Base-by-base conservation (phyloP, 1,139 yeast species). In the Scheffersomyces illinoinensis region DNA sequence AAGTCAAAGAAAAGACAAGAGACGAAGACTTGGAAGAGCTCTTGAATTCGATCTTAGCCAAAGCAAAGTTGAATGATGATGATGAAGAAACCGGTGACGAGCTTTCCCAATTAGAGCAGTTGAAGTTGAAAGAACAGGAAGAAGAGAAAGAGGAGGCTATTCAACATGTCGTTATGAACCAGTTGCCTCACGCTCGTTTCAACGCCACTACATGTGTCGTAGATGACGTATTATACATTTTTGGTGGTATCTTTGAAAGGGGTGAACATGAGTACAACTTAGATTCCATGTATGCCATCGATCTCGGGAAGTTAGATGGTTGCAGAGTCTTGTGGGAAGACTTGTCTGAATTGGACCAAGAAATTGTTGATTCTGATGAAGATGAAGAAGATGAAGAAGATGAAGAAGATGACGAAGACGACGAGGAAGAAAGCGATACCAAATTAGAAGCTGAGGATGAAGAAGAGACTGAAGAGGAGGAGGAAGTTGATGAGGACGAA, bases 241-340 rank as follows among this genome's bases (percentile, higher is more conserved):
- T 85, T 70, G 97, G 98, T 33, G 99, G 99, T 66, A 85, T 89
- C 46, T 95, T 88, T 85, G 99, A 95, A 73, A 77, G 84, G 53
- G 97, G 93, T 6, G 98, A 93, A 57, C 87, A 84, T 61, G 99
- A 95, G 70, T 91, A 83, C 71, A 85, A 86, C 57, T 82, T 95
- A 64, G 97, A 95, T 71, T 89, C 97, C 6, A 84, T 95, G 74
- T 95, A 95, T 71, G 83, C 93, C 43, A 82, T 95, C 58, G 98
- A 95, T 73, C 79, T 95, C 65, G 93, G 93, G 54, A 90, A 89
- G 68, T 76, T 93, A 56, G 97, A 95, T 68, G 98, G 98, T 10
- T 88, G 92, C 55, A 90, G 87, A 64, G 91, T 92, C 0, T 88
- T 85, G 64, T 95, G 98, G 98, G 98, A 93, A 73, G 92, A 93